phyloP scores from a whole-genome alignment of 1,284 basidiomycete genomes.

The Sporisorium reilianum region DNA sequence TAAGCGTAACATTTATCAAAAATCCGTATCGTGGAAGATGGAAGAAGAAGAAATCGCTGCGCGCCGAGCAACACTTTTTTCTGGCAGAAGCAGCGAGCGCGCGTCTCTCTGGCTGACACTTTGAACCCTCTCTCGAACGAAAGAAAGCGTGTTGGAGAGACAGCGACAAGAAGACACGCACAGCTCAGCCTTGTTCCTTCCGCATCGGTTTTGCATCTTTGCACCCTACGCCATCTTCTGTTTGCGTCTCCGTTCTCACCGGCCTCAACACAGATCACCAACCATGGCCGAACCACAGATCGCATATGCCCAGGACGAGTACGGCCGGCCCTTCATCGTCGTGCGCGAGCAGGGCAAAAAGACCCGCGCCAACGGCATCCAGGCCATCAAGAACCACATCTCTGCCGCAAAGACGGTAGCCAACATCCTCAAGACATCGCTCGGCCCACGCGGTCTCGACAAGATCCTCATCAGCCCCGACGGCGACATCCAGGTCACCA shows the following conservation, averaged over 20 bases:
- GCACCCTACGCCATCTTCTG: constrained; percentile 6
- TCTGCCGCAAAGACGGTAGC: constrained; percentile 89
- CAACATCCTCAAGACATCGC: constrained; percentile 93
- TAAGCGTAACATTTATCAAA: constrained; percentile 6
- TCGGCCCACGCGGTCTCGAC: constrained; percentile 95
- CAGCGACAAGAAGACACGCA: constrained; percentile 15
- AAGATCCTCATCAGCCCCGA: constrained; percentile 99
- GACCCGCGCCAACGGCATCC: constrained; percentile 91
- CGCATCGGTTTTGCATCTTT: constrained; percentile 1
- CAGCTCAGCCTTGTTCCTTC: constrained; percentile 12
- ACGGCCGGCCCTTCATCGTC: constrained; percentile 96
- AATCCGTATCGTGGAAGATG: constrained; percentile 30
- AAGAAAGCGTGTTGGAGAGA: constrained; percentile 11
- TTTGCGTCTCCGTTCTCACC: no score
- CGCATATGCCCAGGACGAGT: constrained; percentile 74
- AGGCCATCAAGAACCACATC: constrained; percentile 84
- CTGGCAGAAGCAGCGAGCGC: background rate
- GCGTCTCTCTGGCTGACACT: constrained; percentile 25
- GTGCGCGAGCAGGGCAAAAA: constrained; percentile 94
- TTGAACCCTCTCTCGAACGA: constrained; percentile 20
- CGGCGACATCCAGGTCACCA: constrained; percentile 98
- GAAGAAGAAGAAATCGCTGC: constrained; percentile 32
- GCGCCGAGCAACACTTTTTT: constrained; percentile 29
- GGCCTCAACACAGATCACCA: constrained; percentile 8
- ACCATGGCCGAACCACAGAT: constrained; percentile 67